Base-by-base conservation (phyloP, 2,329 filamentous ascomycete genomes). In the Metarhizium robertsii region DNA sequence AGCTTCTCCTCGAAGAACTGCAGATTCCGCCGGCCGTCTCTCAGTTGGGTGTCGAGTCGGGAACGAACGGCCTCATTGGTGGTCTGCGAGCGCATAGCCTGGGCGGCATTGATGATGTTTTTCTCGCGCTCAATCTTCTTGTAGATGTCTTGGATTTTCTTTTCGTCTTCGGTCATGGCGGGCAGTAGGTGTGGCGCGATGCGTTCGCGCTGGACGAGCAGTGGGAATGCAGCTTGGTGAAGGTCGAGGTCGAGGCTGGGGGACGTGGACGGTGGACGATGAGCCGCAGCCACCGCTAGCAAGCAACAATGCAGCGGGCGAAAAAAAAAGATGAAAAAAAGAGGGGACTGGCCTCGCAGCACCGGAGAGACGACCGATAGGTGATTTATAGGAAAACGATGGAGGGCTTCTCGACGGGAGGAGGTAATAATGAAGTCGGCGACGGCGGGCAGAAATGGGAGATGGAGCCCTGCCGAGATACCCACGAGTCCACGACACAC, bases 81-180 rank as follows among this genome's bases (percentile, higher is more conserved):
- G 64, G 92, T 96, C 72, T 94, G 92, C 74, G 92, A 87, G 74
- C 91, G 88, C 92, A 99, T 96, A 65, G 88, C 84, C 74, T 90
- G 94, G 64, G 92, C 92, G 66, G 90, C 92, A 72, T 88, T 88
- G 79, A 99, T 94, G 68, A 97, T 85, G 66, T 87, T 88, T 79
- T 92, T 92, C 75, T 99, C 94, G 71, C 92, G 86, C 79, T 96
- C 90, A 73, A 99, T 97, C 87, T 99, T 97, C 78, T 86, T 88
- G 76, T 88, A 85, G 75, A 99, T 91, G 72, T 90, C 88, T 74
- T 84, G 84, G 73, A 85, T 78, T 63, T 80, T 77, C 65, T 80
- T 77, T 65, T 85, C 79, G 60, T 85, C 80, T 68, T 85, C 81
- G 69, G 79, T 81, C 79, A 85, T 85, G 70, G 69, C 75, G 73